Evolutionary conservation across 768 basidiomycete species (phyloP).

Genomic region (Nidularia pulvinata): DNA sequence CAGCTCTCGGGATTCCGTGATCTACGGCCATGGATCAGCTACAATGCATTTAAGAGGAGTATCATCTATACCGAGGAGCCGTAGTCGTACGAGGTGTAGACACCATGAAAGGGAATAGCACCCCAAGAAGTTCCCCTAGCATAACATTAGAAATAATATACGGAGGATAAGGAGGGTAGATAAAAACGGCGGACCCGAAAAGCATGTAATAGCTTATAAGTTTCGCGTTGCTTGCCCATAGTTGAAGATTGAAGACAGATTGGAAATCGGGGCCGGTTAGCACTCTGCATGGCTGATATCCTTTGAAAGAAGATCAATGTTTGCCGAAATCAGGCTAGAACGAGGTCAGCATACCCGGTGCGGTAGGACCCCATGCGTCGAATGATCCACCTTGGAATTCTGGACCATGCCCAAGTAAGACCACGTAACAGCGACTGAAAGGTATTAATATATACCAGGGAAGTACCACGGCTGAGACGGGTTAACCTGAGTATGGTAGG

Average conservation of each 20-base stretch:
- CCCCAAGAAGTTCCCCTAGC: slow-evolving; percentile 86
- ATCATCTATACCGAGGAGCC: slow-evolving; percentile 48
- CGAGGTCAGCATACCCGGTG: slow-evolving; percentile 44
- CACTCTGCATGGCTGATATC: slow-evolving; percentile 61
- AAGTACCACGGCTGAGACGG: slow-evolving; percentile 69
- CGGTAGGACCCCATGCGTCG: slow-evolving; percentile 79
- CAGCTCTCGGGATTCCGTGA: slow-evolving; percentile 67
- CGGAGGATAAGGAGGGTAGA: neutral
- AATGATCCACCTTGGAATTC: slow-evolving; percentile 78
- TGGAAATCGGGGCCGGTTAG: slow-evolving; percentile 76
- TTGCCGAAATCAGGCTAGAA: too few relatives aligned
- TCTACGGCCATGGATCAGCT: slow-evolving; percentile 19
- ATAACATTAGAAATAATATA: neutral
- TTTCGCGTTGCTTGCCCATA: slow-evolving; percentile 84
- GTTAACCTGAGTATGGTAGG: slow-evolving; percentile 54
- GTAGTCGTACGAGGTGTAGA: slow-evolving; percentile 84
- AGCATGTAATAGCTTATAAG: slow-evolving; percentile 87
- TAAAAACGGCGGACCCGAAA: slow-evolving; percentile 50
- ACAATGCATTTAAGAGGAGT: neutral
- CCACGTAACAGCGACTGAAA: slow-evolving; percentile 5
- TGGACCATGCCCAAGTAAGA: slow-evolving; percentile 2
- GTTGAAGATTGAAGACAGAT: slow-evolving; percentile 76
- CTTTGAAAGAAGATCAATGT: slow-evolving; percentile 18
- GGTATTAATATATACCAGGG: slow-evolving; percentile 41
- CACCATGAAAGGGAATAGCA: slow-evolving; percentile 75